Percentiles rank a stretch among this genome's conserved stretches.
phyloP scores from a whole-genome alignment of 306 rosid genomes.

The Oemleria cerasiformis region DNA sequence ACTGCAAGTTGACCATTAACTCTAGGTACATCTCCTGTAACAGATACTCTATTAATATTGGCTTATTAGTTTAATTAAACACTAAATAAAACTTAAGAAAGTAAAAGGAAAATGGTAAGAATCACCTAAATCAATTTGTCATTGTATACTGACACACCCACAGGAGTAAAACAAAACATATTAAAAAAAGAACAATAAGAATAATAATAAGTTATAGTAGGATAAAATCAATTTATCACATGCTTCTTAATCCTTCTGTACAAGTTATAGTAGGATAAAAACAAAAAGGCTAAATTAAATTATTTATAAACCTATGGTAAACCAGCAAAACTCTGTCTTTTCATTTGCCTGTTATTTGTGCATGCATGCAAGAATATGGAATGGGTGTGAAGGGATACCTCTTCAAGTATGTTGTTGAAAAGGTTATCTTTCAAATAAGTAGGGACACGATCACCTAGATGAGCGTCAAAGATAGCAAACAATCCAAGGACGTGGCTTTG shows the following conservation, averaged over 20 bases:
- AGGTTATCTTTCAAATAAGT: conserved; percentile 60
- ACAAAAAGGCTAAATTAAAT: no score
- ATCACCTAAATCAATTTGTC: no score
- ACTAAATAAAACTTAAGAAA: not conserved
- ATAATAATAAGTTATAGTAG: not conserved
- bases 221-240: no score
- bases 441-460: conserved; percentile 65
- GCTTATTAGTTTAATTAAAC: not conserved
- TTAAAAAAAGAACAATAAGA: no score
- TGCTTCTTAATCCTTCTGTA: not conserved
- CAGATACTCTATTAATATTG: not conserved
- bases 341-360: not conserved
- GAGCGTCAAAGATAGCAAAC: conserved; percentile 76
- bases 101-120: conserved; percentile 15
- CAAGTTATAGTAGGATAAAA: not conserved
- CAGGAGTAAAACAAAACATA: no score
- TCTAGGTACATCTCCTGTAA: conserved; percentile 64
- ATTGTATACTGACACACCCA: no score
- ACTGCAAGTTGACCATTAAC: conserved; percentile 67
- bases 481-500: conserved; percentile 51
- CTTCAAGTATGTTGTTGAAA: conserved; percentile 53
- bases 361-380: not conserved
- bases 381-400: conserved; percentile 30
- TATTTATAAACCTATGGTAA: not conserved
- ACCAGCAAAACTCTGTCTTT: not conserved